Conservation (phyloP, 2,329 filamentous ascomycete genomes). For the Cercospora beticola region DNA sequence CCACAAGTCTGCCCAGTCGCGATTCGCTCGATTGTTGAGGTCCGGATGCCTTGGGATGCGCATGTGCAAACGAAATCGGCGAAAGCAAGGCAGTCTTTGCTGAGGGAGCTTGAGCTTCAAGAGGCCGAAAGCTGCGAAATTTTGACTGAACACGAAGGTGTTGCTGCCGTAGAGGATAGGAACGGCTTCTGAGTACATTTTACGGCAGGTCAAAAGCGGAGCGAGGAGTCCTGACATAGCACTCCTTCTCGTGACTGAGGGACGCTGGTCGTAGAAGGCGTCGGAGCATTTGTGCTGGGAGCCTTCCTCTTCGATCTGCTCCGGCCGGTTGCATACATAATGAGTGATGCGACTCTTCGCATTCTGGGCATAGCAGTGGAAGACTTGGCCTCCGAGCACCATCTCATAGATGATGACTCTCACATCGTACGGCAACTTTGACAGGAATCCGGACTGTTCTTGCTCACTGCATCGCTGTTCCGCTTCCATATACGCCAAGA, state of each 20-base stretch:
- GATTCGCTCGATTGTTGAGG: constrained; percentile 32
- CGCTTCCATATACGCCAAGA: constrained; percentile 26
- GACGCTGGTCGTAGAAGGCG: constrained; percentile 19
- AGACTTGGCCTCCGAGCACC: constrained; percentile 32
- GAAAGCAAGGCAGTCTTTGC: constrained; percentile 31
- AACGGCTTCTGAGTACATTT: constrained; percentile 36
- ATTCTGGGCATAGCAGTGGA: constrained; percentile 33
- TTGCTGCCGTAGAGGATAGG: constrained; percentile 35
- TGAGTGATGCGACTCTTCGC: constrained; percentile 31
- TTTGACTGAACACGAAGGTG: constrained; percentile 38
- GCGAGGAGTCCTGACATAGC: constrained; percentile 32
- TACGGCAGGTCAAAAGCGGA: constrained; percentile 35
- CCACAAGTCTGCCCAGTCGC: constrained; percentile 37
- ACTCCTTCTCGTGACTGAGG: constrained; percentile 24
- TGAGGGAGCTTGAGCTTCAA: constrained; percentile 34
- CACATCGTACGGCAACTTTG: constrained; percentile 35
- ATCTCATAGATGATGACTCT: constrained; percentile 38
- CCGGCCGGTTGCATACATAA: constrained; percentile 31
- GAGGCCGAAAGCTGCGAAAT: constrained; percentile 35
- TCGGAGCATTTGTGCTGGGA: constrained; percentile 32
- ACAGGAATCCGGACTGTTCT: constrained; percentile 27
- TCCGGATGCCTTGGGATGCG: constrained; percentile 35
- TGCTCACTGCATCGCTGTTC: constrained; percentile 31
- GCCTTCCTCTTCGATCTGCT: constrained; percentile 26
- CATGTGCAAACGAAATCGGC: constrained; percentile 35